Evolutionary conservation across 345 rosid genomes (phyloP), one percentile per base, ranked within the genome.

Genomic region (Physaria fendleri): DNA sequence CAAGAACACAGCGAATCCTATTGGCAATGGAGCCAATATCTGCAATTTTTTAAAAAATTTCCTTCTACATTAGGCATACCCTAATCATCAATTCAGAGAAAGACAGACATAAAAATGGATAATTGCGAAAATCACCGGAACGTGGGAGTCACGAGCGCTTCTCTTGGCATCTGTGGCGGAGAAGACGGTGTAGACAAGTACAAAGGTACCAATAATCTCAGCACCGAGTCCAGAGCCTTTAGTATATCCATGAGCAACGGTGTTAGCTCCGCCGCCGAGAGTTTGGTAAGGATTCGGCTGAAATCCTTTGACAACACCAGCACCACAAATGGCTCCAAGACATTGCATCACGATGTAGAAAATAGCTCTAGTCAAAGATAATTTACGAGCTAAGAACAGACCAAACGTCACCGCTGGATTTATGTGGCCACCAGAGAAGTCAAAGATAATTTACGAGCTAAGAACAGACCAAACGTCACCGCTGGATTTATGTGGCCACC

Each of bases 1-100:
- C 81, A 82, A 64, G 55, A 82, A 82, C 66, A 82, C 88, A 5
- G 88, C 88, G 58, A 82, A 82, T 44, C 88, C 88, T 5, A 82
- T 82, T 8, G 85, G 83, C 17, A 80, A 59, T 4, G 88, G 88
- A 5, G 88, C 88, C 80, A 83, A 64, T 17, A 83, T 80, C 88
- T 83, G 63, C 56, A 56, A 40, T 24, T 24, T 24, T 6, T 37
- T 14, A 24, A 0, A 2, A n/a, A n/a, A n/a, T n/a, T n/a, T n/a
- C n/a, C n/a, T n/a, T n/a, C n/a, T n/a, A n/a, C n/a, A n/a, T n/a
- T n/a, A n/a, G n/a, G n/a, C n/a, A n/a, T n/a, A n/a, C n/a, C n/a
- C n/a, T n/a, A n/a, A n/a, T n/a, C n/a, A n/a, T n/a, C n/a, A n/a
- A n/a, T n/a, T n/a, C n/a, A 27, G 6, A 23, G 8, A 3, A 5